Evolutionary conservation across 169 alveolate species (phyloP).

Genomic region (Cryptosporidium muris): DNA sequence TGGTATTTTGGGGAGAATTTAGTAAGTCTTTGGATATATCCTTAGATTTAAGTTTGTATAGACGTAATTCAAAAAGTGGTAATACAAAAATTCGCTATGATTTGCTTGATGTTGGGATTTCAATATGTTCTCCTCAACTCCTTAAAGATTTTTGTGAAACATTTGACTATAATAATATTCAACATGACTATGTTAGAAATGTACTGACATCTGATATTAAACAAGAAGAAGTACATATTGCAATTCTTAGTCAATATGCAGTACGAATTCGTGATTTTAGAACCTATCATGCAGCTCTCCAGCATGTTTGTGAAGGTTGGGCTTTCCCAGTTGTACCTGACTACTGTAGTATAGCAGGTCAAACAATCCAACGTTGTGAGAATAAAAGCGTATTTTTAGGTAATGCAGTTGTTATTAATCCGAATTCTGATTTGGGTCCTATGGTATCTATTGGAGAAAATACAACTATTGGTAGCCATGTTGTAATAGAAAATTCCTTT

Average conservation of each 20-base stretch:
- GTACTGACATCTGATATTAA: conserved; percentile 50
- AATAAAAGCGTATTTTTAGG: conserved; percentile 32
- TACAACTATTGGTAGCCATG: conserved; percentile 16
- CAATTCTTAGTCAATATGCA: conserved; percentile 36
- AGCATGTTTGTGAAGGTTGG: conserved; percentile 65
- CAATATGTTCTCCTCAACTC: conserved; percentile 57
- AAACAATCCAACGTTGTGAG: conserved; percentile 48
- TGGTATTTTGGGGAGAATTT: conserved; percentile 44
- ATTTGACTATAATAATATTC: conserved; percentile 36
- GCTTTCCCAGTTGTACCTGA: conserved; percentile 62
- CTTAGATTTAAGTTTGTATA: conserved; percentile 6
- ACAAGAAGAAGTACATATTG: conserved; percentile 27
- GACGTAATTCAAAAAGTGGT: conserved; percentile 27
- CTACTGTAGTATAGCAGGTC: conserved; percentile 56
- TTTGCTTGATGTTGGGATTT: conserved; percentile 41
- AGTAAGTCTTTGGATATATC: neutral
- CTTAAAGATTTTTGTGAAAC: conserved; percentile 54
- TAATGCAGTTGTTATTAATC: conserved; percentile 21
- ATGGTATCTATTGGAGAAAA: conserved; percentile 32
- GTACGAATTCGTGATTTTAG: conserved; percentile 39
- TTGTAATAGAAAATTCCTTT: conserved; percentile 20
- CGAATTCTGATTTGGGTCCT: conserved; percentile 28
- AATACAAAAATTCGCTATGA: conserved; percentile 38
- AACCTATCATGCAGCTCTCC: conserved; percentile 59
- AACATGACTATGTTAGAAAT: conserved; percentile 25